phyloP scores from a whole-genome alignment of 2,329 filamentous ascomycete genomes.

The Fusarium luffae region DNA sequence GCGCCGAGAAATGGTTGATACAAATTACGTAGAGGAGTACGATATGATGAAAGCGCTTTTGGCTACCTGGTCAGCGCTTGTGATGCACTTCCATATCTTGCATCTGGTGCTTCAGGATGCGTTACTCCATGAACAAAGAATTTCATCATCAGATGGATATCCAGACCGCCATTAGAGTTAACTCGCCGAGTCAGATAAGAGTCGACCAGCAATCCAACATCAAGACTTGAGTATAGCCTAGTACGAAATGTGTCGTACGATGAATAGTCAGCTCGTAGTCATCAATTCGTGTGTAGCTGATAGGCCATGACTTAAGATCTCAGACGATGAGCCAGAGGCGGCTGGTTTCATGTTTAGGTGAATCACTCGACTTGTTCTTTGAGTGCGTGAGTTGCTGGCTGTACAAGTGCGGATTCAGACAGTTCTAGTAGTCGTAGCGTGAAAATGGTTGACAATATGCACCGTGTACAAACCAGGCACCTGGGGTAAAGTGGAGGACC shows the following conservation, averaged over 20 bases:
- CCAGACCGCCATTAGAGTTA: conserved; percentile 21
- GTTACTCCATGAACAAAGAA: neutral
- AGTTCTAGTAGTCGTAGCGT: conserved; percentile 22
- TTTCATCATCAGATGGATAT: conserved; percentile 8
- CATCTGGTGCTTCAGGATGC: neutral
- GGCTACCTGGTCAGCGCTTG: conserved; percentile 15
- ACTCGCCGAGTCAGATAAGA: conserved; percentile 18
- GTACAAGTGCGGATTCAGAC: conserved; percentile 16
- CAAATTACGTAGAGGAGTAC: neutral
- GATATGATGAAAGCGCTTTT: neutral
- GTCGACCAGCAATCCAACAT: neutral
- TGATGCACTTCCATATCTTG: neutral
- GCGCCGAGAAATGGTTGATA: neutral
- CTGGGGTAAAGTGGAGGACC: conserved; percentile 45
- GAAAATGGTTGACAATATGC: conserved; percentile 39
- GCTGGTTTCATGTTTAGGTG: conserved; percentile 47
- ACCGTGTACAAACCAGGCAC: conserved; percentile 38
- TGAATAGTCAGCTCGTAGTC: conserved; percentile 21
- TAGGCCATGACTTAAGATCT: neutral
- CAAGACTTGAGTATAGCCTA: conserved; percentile 9
- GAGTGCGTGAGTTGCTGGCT: conserved; percentile 16
- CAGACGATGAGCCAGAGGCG: conserved; percentile 35
- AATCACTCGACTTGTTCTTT: conserved; percentile 32
- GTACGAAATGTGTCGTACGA: neutral
- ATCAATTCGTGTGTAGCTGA: conserved; percentile 7